These are phyloP conservation scores for Argentina anserina DNA, from an alignment of 306 rosid genomes.

Conservation along the genomic window DNA sequence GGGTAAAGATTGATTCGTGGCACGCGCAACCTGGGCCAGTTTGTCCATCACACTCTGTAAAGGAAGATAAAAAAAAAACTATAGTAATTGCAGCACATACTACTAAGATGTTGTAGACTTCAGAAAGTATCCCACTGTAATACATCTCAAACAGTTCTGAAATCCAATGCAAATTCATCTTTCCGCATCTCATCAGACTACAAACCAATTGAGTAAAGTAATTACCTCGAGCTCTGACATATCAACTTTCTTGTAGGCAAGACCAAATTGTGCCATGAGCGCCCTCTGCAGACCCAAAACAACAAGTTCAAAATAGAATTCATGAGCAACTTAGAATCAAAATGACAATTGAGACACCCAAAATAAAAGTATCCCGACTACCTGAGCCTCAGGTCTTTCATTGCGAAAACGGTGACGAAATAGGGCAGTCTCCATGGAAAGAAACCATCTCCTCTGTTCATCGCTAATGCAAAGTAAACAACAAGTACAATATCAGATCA, in stretches of 20 bases:
- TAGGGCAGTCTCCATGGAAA: conserved; percentile 74
- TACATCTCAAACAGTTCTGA: background rate
- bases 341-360: background rate
- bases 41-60: conserved; percentile 63
- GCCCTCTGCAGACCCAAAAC: conserved; percentile 52
- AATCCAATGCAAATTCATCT: background rate
- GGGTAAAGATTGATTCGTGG: conserved; percentile 45
- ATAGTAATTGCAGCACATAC: background rate
- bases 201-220: conserved; percentile 8
- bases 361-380: conserved; percentile 17
- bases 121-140: background rate
- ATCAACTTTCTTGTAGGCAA: conserved; percentile 59
- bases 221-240: conserved; percentile 72
- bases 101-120: background rate
- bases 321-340: conserved; percentile 20
- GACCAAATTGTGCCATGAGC: conserved; percentile 65
- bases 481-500: conserved; percentile 4
- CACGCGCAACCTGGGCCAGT: conserved; percentile 69
- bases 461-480: conserved; percentile 44
- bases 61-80: conserved; percentile 3
- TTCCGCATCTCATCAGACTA: background rate
- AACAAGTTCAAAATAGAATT: conserved; percentile 2
- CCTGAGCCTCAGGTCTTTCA: conserved; percentile 65
- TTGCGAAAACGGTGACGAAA: conserved; percentile 66
- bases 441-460: conserved; percentile 94